Conservation (phyloP, 352 stramenopile species). For the Globisporangium nunn region DNA sequence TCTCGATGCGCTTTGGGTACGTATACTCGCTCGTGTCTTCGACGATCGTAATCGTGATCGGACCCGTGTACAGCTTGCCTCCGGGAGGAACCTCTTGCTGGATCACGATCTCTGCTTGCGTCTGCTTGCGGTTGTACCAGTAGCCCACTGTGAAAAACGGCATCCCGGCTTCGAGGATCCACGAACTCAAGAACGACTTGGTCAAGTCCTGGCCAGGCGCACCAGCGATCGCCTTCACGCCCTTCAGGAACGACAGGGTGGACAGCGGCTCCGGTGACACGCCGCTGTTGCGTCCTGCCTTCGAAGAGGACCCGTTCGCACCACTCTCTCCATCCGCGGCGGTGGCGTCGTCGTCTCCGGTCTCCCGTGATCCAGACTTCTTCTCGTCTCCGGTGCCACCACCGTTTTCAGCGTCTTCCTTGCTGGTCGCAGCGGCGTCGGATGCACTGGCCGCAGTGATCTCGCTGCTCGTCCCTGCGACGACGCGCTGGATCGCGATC, state of each 20-base stretch:
- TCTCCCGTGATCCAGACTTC: constrained; percentile 22
- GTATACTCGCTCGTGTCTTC: constrained; percentile 81
- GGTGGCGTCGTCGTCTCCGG: constrained; percentile 27
- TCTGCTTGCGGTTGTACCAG: constrained; percentile 88
- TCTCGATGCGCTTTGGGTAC: constrained; percentile 77
- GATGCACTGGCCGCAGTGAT: constrained; percentile 6
- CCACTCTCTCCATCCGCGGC: constrained; percentile 3
- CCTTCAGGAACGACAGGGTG: constrained; percentile 74
- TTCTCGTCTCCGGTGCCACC: constrained; percentile 28
- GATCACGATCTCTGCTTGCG: constrained; percentile 76
- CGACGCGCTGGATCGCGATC: constrained; percentile 73
- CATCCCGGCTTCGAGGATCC: constrained; percentile 79
- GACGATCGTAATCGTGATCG: constrained; percentile 81
- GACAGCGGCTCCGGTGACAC: constrained; percentile 48
- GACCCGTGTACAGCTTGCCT: constrained; percentile 72
- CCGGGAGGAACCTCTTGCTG: constrained; percentile 77
- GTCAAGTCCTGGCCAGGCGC: constrained; percentile 70
- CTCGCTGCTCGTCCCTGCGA: constrained; percentile 40
- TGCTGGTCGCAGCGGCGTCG: constrained; percentile 23
- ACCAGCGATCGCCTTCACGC: constrained; percentile 73
- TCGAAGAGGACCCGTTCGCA: constrained; percentile 7
- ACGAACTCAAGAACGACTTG: constrained; percentile 72
- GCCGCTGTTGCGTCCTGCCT: constrained; percentile 10
- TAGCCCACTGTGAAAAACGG: constrained; percentile 84
- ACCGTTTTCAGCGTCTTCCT: constrained; percentile 20